Base-by-base conservation (phyloP, 2,329 filamentous ascomycete species). In the Cryphonectria nitschkei region DNA sequence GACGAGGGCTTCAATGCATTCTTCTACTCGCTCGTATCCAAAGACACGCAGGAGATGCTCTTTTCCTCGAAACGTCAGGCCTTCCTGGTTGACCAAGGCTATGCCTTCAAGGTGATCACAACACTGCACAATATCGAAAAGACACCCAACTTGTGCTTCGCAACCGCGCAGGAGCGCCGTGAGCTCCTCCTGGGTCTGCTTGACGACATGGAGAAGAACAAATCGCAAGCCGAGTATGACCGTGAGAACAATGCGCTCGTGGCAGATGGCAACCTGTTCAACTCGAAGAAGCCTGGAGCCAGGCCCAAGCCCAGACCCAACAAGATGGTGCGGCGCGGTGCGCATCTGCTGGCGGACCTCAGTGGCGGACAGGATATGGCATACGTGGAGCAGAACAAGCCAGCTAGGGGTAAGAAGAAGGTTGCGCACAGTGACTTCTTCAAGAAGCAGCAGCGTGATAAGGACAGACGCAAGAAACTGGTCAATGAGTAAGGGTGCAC, bases 1-100 rank as follows among this genome's bases (percentile, higher is more conserved):
- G 96, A 99, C 76, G 96, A 98, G 80, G 96, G 96, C 9, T 99
- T 99, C 81, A 99, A 99, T 78, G 96, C 96, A 0, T 99, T 98
- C 81, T 99, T 99, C 84, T 99, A 99, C 82, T 97, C 94, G 0
- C 87, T 99, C 0, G 96, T 99, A 3, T 97, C 93, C 7, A 98
- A 98, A 80, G 96, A 99, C 79, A 99, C 96, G 0, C 92, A 95
- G 73, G 96, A 99, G 80, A 98, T 99, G 95, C 96, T 91, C 79
- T 99, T 97, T 80, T 98, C 95, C 0, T 95, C 94, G 4, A 98
- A 98, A 81, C 89, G 96, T 13, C 96, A 99, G 81, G 95, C 96
- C 0, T 99, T 99, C 83, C 86, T 99, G 0, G 95, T 99, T 32
- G 96, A 99, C 75, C 96, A 99, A 81, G 96, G 96, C 13, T 99